Evolutionary conservation across 495 filamentous ascomycete species (phyloP), one percentile per base, ranked within the genome.

Genomic region (Aspergillus panamensis): DNA sequence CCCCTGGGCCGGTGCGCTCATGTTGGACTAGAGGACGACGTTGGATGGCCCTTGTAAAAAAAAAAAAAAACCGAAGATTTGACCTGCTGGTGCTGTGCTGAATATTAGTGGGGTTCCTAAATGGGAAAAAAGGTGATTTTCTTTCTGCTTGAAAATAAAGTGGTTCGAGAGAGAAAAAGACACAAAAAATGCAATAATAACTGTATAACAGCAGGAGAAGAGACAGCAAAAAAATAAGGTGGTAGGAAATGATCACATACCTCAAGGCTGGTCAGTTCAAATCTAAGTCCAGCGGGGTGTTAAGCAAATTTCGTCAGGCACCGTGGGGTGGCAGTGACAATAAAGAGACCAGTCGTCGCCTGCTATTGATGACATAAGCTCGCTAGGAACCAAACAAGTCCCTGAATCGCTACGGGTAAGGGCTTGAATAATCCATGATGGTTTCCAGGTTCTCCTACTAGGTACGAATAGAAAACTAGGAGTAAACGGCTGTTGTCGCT

Each of bases 1-100:
- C 61, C 84, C 83, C 76, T 93, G 86, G 69, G 88, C 79, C 73
- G 91, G 35, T 39, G 35, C 84, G 79, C 89, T 94, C 92, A 96
- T 97, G 67, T 73, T 94, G 84, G 81, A 73, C 72, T 67, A 71
- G 63, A 65, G 70, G 59, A 71, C 68, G 56, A 61, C 65, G 65
- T 49, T 57, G 55, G 55, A 66, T 60, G 63, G 69, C 71, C 69
- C 48, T 51, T 25, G 19, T 29, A 30, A 30, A 37, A 49, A 37
- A 52, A 37, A 69, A 30, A 29, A 35, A 49, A 25, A 51, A 45
- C 68, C 58, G 53, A 55, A 44, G 25, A 7, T 50, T 58, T 60
- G 40, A 37, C 45, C 32, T 47, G 40, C 50, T 45, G 17, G 51
- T 58, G 45, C 45, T 55, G 51, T 8, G 25, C 20, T 49, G 7